Evolutionary conservation across 2,329 filamentous ascomycete species (phyloP), one percentile per base, ranked within the genome.

Genomic region (Thelonectria blattea): DNA sequence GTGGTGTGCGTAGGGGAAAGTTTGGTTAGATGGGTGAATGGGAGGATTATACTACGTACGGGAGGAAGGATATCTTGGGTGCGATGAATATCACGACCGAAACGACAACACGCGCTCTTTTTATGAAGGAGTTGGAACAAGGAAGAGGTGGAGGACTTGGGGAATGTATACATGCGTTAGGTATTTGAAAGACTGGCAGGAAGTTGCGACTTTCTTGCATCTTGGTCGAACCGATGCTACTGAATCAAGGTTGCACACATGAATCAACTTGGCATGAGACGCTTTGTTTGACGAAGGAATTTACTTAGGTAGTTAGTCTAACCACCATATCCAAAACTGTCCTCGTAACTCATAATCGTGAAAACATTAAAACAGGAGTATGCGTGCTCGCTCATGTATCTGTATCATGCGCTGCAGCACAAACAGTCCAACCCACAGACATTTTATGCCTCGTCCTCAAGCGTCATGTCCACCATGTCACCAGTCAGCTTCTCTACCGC

Each of bases 381-480:
- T 42, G n/a, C 39, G n/a, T 42, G 39, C 15, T 42, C 15, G 17
- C 22, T 24, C 22, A 3, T 42, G 39, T 5, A 17, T 42, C 22
- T 42, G 39, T 5, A 17, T 42, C 15, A n/a, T 20, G 9, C 41
- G 10, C 41, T 17, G 2, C 6, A 43, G 17, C 27, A 15, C 34
- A 15, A 37, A 37, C 34, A 20, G 37, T 17, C 18, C 17, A 14
- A 22, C 3, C 17, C 6, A 27, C 17, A 37, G 7, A 30, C 37
- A 27, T 18, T 43, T 42, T 60, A 65, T 58, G 20, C 62, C 32
- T 68, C 50, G 30, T 55, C 61, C 24, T 67, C 65, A 46, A 75
- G 60, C 2, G 69, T 71, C 22, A 75, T 52, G 57, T 72, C 68
- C 50, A 67, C 61, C 54, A 74, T 60, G 48, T 69, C 63, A 12